Evolutionary conservation across 768 basidiomycete species (phyloP), one percentile per base, ranked within the genome.

Genomic region (Hortiboletus campestris): DNA sequence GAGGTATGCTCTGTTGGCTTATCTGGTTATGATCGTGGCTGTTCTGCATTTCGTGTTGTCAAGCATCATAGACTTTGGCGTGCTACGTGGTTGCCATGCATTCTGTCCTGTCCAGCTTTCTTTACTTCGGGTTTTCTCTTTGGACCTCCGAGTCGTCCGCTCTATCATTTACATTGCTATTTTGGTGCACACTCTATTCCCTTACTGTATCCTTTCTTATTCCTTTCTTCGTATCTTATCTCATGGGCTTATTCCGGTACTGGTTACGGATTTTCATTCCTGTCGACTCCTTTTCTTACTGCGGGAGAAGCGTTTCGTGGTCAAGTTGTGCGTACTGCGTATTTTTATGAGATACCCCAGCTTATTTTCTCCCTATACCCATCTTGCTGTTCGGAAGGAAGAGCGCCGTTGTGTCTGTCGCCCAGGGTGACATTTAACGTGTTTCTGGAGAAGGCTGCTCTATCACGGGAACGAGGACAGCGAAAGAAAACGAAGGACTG

Each of bases 331-430:
- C 55, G 49, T 60, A 47, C 11, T 31, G 48, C 45, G 55, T 60
- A 49, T 61, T 63, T 59, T 62, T 58, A 60, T 59, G 31, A 41
- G 61, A 70, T 66, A 72, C 70, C 68, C 70, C 28, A 36, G 31
- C 22, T 56, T 59, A 35, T 55, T 53, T 51, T 57, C 38, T 49
- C 49, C 38, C 16, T 53, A 53, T 56, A 51, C 49, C 56, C 34
- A 35, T 19, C 19, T 40, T 17, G 36, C 31, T 40, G 19, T 42
- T 51, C 10, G 22, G 31, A 36, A 45, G 43, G 29, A 43, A 13
- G 31, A 34, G 11, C 29, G 11, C n/a, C 19, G 2, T 25, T 6
- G 25, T 25, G 25, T 25, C 25, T 25, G 25, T 25, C 25, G 25
- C 25, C 25, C 25, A 6, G 25, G 25, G 25, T 25, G 25, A 25